These are phyloP conservation scores for Xylaria curta DNA, from an alignment of 495 filamentous ascomycete species.

Conservation along the genomic window DNA sequence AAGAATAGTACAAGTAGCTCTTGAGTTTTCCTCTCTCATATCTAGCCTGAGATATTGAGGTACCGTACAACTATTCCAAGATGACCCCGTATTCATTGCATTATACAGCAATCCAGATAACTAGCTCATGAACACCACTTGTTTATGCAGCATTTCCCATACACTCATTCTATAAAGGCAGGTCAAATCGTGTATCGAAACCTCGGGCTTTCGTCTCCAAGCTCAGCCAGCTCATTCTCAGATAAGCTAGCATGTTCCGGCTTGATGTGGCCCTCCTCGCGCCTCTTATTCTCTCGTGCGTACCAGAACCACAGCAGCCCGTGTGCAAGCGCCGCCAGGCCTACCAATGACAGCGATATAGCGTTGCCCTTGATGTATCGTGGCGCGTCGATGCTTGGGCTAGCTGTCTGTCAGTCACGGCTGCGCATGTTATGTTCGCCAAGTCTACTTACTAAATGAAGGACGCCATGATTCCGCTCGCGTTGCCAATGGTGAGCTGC, in stretches of 20 bases:
- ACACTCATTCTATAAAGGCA: no score
- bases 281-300: slow-evolving; percentile 58
- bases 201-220: slow-evolving; percentile 72
- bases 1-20: no score
- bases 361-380: slow-evolving; percentile 62
- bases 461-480: slow-evolving; percentile 70
- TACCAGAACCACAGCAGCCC: slow-evolving; percentile 63
- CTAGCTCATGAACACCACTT: background rate
- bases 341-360: slow-evolving; percentile 61
- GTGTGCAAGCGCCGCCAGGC: slow-evolving; percentile 54
- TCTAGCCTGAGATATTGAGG: background rate
- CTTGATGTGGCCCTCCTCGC: slow-evolving; percentile 60
- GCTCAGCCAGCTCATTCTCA: slow-evolving; percentile 70
- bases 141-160: no score
- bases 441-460: slow-evolving; percentile 60
- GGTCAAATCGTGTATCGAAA: slow-evolving; percentile 64
- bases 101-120: background rate
- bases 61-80: background rate
- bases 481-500: slow-evolving; percentile 73
- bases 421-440: background rate
- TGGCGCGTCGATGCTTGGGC: slow-evolving; percentile 47
- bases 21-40: no score
- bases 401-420: slow-evolving; percentile 29
- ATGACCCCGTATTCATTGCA: background rate
- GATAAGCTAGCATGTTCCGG: slow-evolving; percentile 60